These are phyloP conservation scores for Scleroderma bovista DNA, from an alignment of 768 basidiomycete species.

Conservation along the genomic window DNA sequence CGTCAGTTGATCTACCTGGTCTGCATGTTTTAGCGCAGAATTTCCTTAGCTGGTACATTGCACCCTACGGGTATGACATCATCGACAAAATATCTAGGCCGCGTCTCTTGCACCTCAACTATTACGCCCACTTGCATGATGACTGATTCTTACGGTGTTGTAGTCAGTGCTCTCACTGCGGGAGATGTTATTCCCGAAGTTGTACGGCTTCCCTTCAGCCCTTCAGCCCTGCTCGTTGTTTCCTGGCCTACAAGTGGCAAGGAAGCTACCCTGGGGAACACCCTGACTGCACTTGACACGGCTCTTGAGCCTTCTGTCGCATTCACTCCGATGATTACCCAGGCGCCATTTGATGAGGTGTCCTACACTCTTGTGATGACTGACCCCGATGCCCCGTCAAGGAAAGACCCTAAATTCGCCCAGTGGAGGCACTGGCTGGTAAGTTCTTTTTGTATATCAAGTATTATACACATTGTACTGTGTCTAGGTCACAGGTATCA, in stretches of 20 bases:
- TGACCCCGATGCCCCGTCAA: conserved; percentile 55
- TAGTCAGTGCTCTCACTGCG: conserved; percentile 10
- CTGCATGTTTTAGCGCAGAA: not conserved
- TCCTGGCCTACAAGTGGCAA: conserved; percentile 27
- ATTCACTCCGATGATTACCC: conserved; percentile 38
- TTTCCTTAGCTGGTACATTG: not conserved
- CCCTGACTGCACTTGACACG: conserved; percentile 32
- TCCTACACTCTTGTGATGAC: conserved; percentile 52
- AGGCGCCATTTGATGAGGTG: conserved; percentile 25
- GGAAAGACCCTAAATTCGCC: conserved; percentile 41
- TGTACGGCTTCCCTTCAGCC: conserved; percentile 21
- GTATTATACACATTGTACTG: not conserved
- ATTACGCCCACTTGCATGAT: not conserved
- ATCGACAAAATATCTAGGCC: not conserved
- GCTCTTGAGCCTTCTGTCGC: conserved; percentile 46
- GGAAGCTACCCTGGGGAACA: conserved; percentile 34
- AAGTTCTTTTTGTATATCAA: conserved; percentile 7
- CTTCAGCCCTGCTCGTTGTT: conserved; percentile 23
- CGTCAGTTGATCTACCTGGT: not conserved
- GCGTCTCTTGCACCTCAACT: not conserved
- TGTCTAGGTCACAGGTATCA: conserved; percentile 35
- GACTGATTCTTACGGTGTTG: conserved; percentile 21
- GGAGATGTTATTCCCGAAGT: conserved; percentile 28
- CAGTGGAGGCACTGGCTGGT: conserved; percentile 58
- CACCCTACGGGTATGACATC: not conserved